These are phyloP conservation scores for Leccinum variicolor DNA, from an alignment of 768 basidiomycete species.

Conservation along the genomic window DNA sequence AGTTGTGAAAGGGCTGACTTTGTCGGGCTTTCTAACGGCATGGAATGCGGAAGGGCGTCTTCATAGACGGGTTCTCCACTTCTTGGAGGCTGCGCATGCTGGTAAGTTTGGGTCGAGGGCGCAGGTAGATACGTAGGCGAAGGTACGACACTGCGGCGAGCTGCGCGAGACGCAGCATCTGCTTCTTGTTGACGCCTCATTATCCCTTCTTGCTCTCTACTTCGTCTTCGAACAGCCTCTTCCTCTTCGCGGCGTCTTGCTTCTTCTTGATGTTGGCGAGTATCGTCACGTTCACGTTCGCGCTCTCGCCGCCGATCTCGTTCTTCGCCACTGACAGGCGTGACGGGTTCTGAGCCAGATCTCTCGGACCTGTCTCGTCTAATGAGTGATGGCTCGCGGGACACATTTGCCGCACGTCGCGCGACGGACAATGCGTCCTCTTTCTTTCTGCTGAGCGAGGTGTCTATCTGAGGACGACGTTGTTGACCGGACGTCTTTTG, in stretches of 20 bases:
- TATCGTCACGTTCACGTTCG: constrained; percentile 23
- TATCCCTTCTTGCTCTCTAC: constrained; percentile 56
- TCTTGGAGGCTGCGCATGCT: constrained; percentile 32
- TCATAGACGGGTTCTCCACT: constrained; percentile 29
- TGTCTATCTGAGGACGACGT: constrained; percentile 28
- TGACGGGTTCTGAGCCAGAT: constrained; percentile 25
- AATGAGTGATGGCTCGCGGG: constrained; percentile 23
- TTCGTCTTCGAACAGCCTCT: constrained; percentile 40
- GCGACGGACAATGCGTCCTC: constrained; percentile 28
- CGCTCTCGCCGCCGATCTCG: constrained; percentile 24
- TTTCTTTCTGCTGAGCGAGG: constrained; percentile 26
- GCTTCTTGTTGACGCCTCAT: constrained; percentile 57
- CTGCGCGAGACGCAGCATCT: constrained; percentile 45
- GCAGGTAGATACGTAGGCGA: constrained; percentile 28
- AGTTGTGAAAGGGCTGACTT: constrained; percentile 46
- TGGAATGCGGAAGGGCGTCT: constrained; percentile 33
- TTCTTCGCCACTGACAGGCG: constrained; percentile 26
- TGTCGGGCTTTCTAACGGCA: constrained; percentile 68
- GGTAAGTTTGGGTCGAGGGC: constrained; percentile 32
- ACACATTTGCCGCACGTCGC: constrained; percentile 24
- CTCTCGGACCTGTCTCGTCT: constrained; percentile 22
- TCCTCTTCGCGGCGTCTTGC: constrained; percentile 47
- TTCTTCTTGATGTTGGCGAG: constrained; percentile 42
- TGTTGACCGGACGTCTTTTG: constrained; percentile 15
- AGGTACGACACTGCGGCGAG: constrained; percentile 34